Conservation (phyloP, 1,139 yeast species). For the Hansenula lynferdii region DNA sequence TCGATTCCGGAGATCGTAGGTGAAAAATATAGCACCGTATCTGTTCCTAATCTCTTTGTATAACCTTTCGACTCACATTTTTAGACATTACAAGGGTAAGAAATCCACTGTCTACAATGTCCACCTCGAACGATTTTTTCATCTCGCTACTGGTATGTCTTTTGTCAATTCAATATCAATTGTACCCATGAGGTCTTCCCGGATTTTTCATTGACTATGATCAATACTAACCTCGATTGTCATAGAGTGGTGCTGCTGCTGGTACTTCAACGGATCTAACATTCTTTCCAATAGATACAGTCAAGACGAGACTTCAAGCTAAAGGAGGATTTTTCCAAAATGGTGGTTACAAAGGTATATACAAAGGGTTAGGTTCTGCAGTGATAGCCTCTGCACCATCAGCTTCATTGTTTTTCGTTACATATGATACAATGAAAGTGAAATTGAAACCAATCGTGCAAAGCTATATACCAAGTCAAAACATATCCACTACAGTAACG, state of each 20-base stretch:
- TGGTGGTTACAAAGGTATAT: conserved; percentile 92
- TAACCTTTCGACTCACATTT: no score
- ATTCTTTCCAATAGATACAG: conserved; percentile 93
- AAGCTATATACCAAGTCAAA: conserved; percentile 24
- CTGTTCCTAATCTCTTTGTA: no score
- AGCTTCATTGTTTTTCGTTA: conserved; percentile 84
- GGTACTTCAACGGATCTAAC: conserved; percentile 94
- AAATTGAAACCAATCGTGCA: conserved; percentile 43
- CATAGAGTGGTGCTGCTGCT: conserved; percentile 86
- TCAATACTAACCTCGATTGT: no score
- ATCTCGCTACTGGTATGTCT: conserved; percentile 27
- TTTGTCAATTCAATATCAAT: neutral
- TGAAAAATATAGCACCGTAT: neutral
- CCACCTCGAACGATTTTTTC: conserved; percentile 17
- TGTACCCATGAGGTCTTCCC: no score
- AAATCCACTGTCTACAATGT: no score
- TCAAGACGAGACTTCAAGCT: conserved; percentile 92
- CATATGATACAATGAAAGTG: conserved; percentile 75
- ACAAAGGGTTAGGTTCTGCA: conserved; percentile 89
- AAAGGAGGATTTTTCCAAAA: conserved; percentile 88
- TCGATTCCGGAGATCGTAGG: neutral
- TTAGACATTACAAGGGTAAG: no score
- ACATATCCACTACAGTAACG: conserved; percentile 35
- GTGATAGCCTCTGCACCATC: conserved; percentile 94
- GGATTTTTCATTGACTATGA: no score